These are phyloP conservation scores for Carex myosuroides DNA, from an alignment of 176 grass and related monocot species.

Conservation along the genomic window DNA sequence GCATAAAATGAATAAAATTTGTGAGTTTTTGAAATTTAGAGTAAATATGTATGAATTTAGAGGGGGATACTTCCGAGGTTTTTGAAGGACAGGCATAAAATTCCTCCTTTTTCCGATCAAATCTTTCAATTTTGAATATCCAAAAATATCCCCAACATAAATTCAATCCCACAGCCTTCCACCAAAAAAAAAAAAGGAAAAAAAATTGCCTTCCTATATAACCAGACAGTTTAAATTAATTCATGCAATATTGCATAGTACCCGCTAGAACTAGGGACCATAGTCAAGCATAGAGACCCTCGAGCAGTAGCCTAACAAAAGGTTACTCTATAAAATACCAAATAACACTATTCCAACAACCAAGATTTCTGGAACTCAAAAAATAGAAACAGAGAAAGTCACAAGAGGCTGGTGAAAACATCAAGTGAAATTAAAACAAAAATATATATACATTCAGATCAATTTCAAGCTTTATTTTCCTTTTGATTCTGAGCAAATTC, in stretches of 20 bases:
- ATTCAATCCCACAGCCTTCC: no score
- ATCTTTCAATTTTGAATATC: no score
- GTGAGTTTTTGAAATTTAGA: no score
- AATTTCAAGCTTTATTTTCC: not conserved
- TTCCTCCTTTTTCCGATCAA: no score
- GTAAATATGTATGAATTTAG: no score
- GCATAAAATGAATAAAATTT: no score
- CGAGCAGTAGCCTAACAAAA: not conserved
- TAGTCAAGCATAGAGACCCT: not conserved
- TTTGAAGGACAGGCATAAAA: no score
- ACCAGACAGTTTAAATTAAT: not conserved
- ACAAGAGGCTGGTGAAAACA: not conserved
- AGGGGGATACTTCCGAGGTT: no score
- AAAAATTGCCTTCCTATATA: not conserved
- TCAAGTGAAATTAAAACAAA: not conserved
- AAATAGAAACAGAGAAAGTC: not conserved
- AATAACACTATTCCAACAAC: not conserved
- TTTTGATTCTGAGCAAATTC: not conserved
- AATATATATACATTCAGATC: not conserved
- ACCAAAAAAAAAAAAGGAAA: no score
- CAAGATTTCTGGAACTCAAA: not conserved
- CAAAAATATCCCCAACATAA: no score
- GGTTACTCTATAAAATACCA: not conserved
- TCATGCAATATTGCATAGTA: not conserved
- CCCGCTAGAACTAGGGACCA: not conserved